Conservation (phyloP, 345 rosid genomes). For the Ailanthus altissimus region DNA sequence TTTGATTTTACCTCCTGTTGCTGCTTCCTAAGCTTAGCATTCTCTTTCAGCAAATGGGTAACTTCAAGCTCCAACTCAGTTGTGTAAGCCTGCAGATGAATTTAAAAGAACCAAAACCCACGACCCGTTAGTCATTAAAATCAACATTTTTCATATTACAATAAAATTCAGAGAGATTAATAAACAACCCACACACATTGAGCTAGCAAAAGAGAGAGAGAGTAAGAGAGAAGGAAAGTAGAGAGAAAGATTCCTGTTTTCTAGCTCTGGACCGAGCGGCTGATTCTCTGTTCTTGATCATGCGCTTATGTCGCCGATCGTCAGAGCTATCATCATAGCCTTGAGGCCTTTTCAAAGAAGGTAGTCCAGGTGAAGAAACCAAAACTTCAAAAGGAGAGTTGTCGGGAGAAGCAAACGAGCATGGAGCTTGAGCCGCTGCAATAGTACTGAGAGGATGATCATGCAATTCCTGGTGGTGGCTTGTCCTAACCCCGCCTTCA, state of each 20-base stretch:
- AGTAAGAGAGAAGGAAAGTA: not conserved
- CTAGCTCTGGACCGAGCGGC: constrained; percentile 67
- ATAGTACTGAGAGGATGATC: not conserved
- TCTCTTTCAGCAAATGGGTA: constrained; percentile 42
- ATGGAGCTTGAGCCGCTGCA: not conserved
- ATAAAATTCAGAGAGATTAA: not conserved
- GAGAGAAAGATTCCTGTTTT: constrained; percentile 45
- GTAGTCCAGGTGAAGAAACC: constrained; percentile 19
- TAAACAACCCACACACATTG: too few relatives aligned
- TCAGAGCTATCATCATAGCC: constrained; percentile 22
- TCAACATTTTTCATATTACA: not conserved
- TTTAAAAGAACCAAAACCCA: not conserved
- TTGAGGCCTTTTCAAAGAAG: constrained; percentile 25
- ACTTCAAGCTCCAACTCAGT: constrained; percentile 47
- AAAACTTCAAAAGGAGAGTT: constrained; percentile 12
- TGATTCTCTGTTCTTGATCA: constrained; percentile 67
- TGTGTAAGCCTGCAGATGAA: constrained; percentile 49
- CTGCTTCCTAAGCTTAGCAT: constrained; percentile 48
- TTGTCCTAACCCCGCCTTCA: not conserved
- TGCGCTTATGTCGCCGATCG: constrained; percentile 45
- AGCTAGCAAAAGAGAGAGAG: too few relatives aligned
- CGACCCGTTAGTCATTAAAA: not conserved
- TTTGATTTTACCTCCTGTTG: constrained; percentile 37
- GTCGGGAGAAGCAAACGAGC: constrained; percentile 2
- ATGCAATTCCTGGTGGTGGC: not conserved